A percentile compares a stretch with the other conserved stretches of the same genome.
Evolutionary conservation across 768 basidiomycete genomes (phyloP).

Genomic region (Roridomyces roridus): DNA sequence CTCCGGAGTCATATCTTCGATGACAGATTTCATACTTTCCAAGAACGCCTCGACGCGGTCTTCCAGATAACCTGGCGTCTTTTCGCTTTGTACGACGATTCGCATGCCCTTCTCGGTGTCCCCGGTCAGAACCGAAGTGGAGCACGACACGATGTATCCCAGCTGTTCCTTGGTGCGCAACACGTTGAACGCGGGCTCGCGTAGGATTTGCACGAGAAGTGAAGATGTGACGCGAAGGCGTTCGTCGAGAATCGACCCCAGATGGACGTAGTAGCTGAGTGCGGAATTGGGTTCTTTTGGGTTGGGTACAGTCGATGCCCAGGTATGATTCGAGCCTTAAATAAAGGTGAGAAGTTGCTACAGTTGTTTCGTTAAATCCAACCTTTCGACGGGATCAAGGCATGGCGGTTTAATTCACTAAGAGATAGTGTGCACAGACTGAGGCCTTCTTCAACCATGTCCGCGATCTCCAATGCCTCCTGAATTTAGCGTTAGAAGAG

Average conservation of each 20-base stretch:
- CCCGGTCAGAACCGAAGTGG: conserved; percentile 62
- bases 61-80: conserved; percentile 80
- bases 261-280: conserved; percentile 83
- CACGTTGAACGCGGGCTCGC: conserved; percentile 89
- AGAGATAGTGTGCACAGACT: conserved; percentile 57
- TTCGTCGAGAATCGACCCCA: conserved; percentile 72
- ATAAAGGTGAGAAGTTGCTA: too few species aligned
- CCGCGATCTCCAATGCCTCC: conserved; percentile 80
- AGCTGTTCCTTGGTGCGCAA: conserved; percentile 95
- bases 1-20: conserved; percentile 71
- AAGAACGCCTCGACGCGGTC: conserved; percentile 89
- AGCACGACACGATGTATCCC: conserved; percentile 86
- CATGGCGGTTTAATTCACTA: conserved; percentile 56
- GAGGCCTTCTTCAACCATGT: conserved; percentile 73
- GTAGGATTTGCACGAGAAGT: conserved; percentile 82
- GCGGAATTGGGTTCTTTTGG: conserved; percentile 87
- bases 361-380: too few species aligned
- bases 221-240: conserved; percentile 67
- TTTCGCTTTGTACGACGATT: conserved; percentile 90
- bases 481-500: conserved; percentile 40
- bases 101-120: conserved; percentile 77
- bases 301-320: conserved; percentile 74
- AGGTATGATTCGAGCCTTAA: conserved; percentile 76
- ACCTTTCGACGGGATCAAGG: conserved; percentile 72
- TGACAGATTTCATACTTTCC: conserved; percentile 66